Percentiles rank a stretch among this genome's conserved stretches.
Conservation (phyloP, 352 stramenopile genomes). For the Globisporangium mamillatum region DNA sequence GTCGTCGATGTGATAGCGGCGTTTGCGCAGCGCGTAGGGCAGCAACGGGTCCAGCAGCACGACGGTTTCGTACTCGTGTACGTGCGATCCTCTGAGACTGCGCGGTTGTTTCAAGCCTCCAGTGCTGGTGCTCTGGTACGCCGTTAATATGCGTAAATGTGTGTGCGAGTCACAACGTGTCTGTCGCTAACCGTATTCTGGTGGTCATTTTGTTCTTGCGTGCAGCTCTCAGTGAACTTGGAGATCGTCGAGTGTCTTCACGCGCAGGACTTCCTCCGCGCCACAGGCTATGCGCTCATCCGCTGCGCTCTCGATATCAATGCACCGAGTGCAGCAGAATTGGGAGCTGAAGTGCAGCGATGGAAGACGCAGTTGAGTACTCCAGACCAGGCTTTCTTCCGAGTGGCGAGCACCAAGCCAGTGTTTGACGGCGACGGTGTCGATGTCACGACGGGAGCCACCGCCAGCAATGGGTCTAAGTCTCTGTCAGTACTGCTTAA, state of each 20-base stretch:
- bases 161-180: background rate
- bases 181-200: background rate
- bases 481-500: background rate
- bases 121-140: background rate
- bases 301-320: slow-evolving; percentile 40
- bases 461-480: background rate
- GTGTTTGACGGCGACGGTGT: slow-evolving; percentile 35
- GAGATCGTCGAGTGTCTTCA: slow-evolving; percentile 41
- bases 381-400: slow-evolving; percentile 32
- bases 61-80: slow-evolving; percentile 24
- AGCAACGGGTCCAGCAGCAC: background rate
- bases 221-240: slow-evolving; percentile 21
- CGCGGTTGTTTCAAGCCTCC: slow-evolving; percentile 15
- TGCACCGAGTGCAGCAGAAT: slow-evolving; percentile 15
- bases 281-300: slow-evolving; percentile 30
- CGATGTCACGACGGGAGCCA: slow-evolving; percentile 16
- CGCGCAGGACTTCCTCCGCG: slow-evolving; percentile 43
- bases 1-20: background rate
- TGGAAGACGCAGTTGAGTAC: slow-evolving; percentile 28
- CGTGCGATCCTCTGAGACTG: slow-evolving; percentile 17
- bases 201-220: background rate
- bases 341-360: slow-evolving; percentile 24
- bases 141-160: background rate
- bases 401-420: slow-evolving; percentile 22
- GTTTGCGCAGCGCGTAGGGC: slow-evolving; percentile 7